Evolutionary conservation across 31 red algal genomes (phyloP), one percentile per base, ranked within the genome.

Genomic region (Asparagopsis taxiformis): DNA sequence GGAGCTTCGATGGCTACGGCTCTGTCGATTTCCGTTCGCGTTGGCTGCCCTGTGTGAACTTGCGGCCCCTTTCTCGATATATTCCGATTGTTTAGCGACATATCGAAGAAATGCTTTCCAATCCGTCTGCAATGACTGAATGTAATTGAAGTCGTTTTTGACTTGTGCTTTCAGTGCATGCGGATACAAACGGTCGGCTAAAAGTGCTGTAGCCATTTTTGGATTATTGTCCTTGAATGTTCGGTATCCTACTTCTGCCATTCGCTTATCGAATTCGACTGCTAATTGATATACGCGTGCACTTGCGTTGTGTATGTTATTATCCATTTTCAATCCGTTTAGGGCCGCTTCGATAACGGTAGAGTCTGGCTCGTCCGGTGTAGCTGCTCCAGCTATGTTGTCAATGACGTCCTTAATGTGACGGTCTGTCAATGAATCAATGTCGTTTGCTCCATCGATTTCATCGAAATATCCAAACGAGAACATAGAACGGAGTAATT

Each of bases 391-490:
- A 46, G 8, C 41, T 46, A 46, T 46, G 13, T 46, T 46, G 13
- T 6, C 8, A 46, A 46, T 46, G 13, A 6, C 6, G 6, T 6
- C 41, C 13, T 13, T 46, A 9, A 46, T 46, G 41, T 46, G 41
- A 9, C 13, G 8, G 13, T 46, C 41, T 6, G 6, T 46, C 8
- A 46, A 9, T 13, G 13, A 6, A 46, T 46, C 41, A 6, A 46
- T 46, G 13, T 6, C 6, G 13, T 46, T 13, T 46, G 41, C 41
- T 13, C 41, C 6, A 9, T 46, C 41, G 8, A 46, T 46, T 46
- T 46, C 41, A 46, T 46, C 41, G 41, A 46, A 46, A 46, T 46
- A 46, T 46, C 41, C 41, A 46, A 46, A 46, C 41, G 41, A 46
- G 13, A 46, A 6, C 41, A 46, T 46, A 46, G 41, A 46, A 46